Conservation (phyloP, 2,329 filamentous ascomycete genomes). For the Biscogniauxia marginata region DNA sequence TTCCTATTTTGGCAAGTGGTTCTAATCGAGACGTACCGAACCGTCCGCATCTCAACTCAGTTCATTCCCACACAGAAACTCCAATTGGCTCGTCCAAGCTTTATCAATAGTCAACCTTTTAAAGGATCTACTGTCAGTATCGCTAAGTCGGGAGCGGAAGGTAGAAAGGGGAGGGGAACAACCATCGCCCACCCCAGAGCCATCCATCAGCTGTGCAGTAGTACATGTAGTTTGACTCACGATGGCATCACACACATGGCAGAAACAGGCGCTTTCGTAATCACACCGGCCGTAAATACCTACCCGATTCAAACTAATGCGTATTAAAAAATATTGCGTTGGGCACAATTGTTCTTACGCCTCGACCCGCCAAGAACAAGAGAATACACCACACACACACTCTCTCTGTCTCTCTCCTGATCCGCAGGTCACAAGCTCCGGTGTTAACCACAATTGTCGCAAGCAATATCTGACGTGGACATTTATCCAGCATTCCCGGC, state of each 20-base stretch:
- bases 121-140: slow-evolving; percentile 22
- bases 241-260: neutral
- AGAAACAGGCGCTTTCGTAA: neutral
- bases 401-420: too few relatives aligned
- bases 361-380: too few relatives aligned
- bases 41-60: neutral
- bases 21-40: neutral
- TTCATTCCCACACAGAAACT: neutral
- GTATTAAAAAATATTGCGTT: too few relatives aligned
- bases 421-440: slow-evolving; percentile 26
- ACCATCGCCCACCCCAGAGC: neutral
- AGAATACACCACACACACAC: too few relatives aligned
- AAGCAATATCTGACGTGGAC: slow-evolving; percentile 23
- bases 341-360: too few relatives aligned
- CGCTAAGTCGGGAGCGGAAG: slow-evolving; percentile 29
- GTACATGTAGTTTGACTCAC: neutral
- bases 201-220: neutral
- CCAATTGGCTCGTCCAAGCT: slow-evolving; percentile 7
- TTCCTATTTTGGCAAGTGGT: slow-evolving; percentile 15
- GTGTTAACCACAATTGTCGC: slow-evolving; percentile 13
- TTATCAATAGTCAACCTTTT: neutral
- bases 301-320: too few relatives aligned
- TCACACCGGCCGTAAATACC: too few relatives aligned
- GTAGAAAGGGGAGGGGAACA: slow-evolving; percentile 8
- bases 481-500: slow-evolving; percentile 29